These are phyloP conservation scores for Rhizoclosmatium globosum DNA, from an alignment of 192 early-diverging fungal species.

Conservation along the genomic window DNA sequence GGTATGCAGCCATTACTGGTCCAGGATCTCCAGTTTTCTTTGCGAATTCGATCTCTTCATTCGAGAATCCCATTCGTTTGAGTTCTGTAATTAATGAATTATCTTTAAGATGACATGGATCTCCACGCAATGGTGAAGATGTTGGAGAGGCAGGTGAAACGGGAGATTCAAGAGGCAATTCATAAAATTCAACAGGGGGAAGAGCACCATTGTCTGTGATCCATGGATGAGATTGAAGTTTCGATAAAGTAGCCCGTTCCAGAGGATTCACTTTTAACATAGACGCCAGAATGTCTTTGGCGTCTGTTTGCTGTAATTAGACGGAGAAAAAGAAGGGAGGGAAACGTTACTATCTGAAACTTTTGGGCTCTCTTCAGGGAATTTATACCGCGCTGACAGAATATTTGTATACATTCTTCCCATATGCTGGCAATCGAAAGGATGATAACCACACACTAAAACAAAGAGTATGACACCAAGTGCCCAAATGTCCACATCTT, in stretches of 20 bases:
- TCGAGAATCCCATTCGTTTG: slow-evolving; percentile 26
- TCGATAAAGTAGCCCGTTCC: slow-evolving; percentile 36
- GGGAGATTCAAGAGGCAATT: not conserved
- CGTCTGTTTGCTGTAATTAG: slow-evolving; percentile 16
- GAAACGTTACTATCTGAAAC: slow-evolving; percentile 41
- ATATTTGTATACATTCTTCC: slow-evolving; percentile 52
- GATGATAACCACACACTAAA: slow-evolving; percentile 86
- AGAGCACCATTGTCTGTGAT: slow-evolving; percentile 39
- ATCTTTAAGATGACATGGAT: slow-evolving; percentile 21
- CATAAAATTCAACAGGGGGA: slow-evolving; percentile 39
- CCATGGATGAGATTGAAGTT: slow-evolving; percentile 46
- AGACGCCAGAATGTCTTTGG: slow-evolving; percentile 38
- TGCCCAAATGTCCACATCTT: slow-evolving; percentile 95
- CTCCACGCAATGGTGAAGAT: not conserved
- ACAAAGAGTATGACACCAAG: slow-evolving; percentile 92
- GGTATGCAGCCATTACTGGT: slow-evolving; percentile 41
- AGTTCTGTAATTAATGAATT: slow-evolving; percentile 3
- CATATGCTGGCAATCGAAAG: slow-evolving; percentile 92
- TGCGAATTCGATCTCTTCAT: slow-evolving; percentile 34
- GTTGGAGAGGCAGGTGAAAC: not conserved
- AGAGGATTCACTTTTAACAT: slow-evolving; percentile 46
- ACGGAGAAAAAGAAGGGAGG: not conserved
- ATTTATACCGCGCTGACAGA: slow-evolving; percentile 44
- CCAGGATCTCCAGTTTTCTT: slow-evolving; percentile 31
- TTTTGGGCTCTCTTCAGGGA: slow-evolving; percentile 34